Base-by-base conservation (phyloP, 192 early-diverging fungal genomes). In the Entomortierella beljakovae region DNA sequence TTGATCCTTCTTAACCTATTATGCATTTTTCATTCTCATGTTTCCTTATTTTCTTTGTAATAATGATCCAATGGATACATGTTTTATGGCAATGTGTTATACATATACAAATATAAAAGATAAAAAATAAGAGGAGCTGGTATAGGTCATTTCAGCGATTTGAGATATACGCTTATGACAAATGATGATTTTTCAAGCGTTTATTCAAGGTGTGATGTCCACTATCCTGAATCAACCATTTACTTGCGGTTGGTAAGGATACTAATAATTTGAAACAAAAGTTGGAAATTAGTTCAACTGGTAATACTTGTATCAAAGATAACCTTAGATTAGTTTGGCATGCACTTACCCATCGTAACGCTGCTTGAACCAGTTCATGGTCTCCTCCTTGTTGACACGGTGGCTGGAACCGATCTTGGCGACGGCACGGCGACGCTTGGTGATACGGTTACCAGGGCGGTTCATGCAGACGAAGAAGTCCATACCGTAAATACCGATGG, bases 391-490 rank as follows among this genome's bases (percentile, higher is more conserved):
- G 85, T 77, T 88, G 86, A 98, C 94, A 72, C 90, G 88, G 94
- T 99, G 98, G 68, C 88, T 90, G 69, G 85, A 80, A 71, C 98
- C 98, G 71, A 99, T 87, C 80, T 91, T 91, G 84, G 88, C 85
- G 64, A 84, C 84, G 82, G 88, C 88, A 82, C 91, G 93, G 92
- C 96, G 95, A 85, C 98, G 94, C 77, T 94, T 94, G 60, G 96
- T 84, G 68, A 99, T 92, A 76, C 97, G 95, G 94, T 90, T 89
- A 81, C 98, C 98, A 68, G 97, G 96, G 80, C 98, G 94, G 72
- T 94, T 94, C 95, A 99, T 96, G 84, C 95, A 94, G 80, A 97
- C 93, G 90, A 96, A 98, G 86, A 98, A 99, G 90, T 99, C 98
- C 94, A 98, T 96, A 90, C 92, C 90, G 73, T 83, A 77, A 69